These are phyloP conservation scores for Crithidia expoeki DNA, from an alignment of 208 protist genomes.

Conservation along the genomic window DNA sequence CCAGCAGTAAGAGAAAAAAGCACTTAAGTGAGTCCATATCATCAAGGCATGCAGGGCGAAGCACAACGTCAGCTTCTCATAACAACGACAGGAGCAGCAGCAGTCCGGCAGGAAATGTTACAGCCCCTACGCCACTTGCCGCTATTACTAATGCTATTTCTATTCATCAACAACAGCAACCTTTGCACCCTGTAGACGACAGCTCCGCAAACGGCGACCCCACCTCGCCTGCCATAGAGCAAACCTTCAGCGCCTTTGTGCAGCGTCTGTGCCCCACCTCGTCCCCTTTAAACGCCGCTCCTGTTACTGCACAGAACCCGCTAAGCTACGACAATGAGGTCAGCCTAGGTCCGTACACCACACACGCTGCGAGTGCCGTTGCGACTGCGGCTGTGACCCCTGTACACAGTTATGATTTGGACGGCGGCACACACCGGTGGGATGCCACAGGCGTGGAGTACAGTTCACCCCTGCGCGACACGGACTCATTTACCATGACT, in stretches of 20 bases:
- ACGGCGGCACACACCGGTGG: background rate
- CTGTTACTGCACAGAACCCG: background rate
- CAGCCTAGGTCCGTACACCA: background rate
- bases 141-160: too few relatives aligned
- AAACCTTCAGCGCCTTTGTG: slow-evolving; percentile 26
- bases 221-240: slow-evolving; percentile 12
- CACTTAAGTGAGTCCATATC: too few relatives aligned
- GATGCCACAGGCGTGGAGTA: background rate
- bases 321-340: slow-evolving; percentile 10
- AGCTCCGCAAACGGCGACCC: background rate
- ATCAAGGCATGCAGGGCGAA: too few relatives aligned
- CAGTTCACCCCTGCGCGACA: background rate
- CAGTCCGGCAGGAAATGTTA: background rate
- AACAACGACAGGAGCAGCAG: background rate
- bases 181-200: background rate
- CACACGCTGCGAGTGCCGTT: background rate
- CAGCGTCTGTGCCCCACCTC: slow-evolving; percentile 14
- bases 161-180: background rate
- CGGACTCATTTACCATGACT: background rate
- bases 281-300: background rate
- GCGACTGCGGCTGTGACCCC: background rate
- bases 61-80: too few relatives aligned
- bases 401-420: background rate
- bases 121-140: background rate
- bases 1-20: background rate